Percentiles rank a stretch among this genome's conserved stretches.
These are phyloP conservation scores for Ogataea angusta DNA, from an alignment of 805 yeast species.

Conservation along the genomic window DNA sequence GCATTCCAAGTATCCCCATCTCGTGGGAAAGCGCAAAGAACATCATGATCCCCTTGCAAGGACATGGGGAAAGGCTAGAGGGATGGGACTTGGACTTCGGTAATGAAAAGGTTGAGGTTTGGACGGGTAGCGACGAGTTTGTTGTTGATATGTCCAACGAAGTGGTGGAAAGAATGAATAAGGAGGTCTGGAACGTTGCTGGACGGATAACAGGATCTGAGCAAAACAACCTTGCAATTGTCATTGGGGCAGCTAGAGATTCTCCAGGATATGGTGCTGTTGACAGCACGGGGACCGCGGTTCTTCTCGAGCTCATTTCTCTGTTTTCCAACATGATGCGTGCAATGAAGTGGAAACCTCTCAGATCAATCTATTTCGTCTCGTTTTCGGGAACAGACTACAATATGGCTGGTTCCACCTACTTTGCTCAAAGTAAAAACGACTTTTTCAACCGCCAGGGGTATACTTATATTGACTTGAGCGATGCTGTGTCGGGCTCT, in stretches of 20 bases:
- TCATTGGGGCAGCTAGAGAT: slow-evolving; percentile 84
- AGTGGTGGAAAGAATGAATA: slow-evolving; percentile 49
- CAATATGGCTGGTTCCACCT: slow-evolving; percentile 82
- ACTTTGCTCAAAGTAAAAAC: slow-evolving; percentile 60
- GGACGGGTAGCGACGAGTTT: slow-evolving; percentile 40
- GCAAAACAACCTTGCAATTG: slow-evolving; percentile 65
- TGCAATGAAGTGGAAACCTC: slow-evolving; percentile 73
- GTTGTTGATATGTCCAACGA: slow-evolving; percentile 31
- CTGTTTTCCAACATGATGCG: slow-evolving; percentile 62
- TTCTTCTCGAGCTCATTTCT: slow-evolving; percentile 67
- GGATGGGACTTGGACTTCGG: slow-evolving; percentile 35
- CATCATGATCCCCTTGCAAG: slow-evolving; percentile 37
- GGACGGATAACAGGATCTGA: slow-evolving; percentile 80
- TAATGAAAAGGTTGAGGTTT: slow-evolving; percentile 34
- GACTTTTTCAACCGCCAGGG: slow-evolving; percentile 57
- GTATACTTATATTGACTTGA: slow-evolving; percentile 69
- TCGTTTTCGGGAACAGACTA: slow-evolving; percentile 83
- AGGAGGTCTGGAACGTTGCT: slow-evolving; percentile 73
- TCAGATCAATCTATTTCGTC: slow-evolving; percentile 75
- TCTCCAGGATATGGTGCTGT: slow-evolving; percentile 65
- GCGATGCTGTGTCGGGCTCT: slow-evolving; percentile 57
- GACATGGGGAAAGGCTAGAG: slow-evolving; percentile 36
- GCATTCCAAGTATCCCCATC: slow-evolving; percentile 73
- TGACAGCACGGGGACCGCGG: slow-evolving; percentile 71
- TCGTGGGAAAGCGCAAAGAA: slow-evolving; percentile 66